Base-by-base conservation (phyloP, 306 rosid genomes). In the Cicer pinnatifidum region DNA sequence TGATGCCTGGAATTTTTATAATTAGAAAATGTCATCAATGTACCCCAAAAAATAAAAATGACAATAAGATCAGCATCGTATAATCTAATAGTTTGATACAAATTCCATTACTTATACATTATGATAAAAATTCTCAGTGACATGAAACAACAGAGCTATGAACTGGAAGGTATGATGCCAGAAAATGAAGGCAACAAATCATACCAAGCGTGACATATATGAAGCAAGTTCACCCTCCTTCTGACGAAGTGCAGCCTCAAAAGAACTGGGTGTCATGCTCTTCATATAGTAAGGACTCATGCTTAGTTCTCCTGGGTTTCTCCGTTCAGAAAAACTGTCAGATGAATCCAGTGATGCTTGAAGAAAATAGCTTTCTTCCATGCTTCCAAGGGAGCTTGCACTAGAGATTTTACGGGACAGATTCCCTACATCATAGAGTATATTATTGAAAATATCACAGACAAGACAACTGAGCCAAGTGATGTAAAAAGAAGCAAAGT, bases 201-300 rank as follows among this genome's bases (percentile, higher is more conserved):
- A 47, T 84, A 94, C 99, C 99, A 92, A 53, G 81, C 97, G 99
- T 59, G 97, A 92, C 90, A 90, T 83, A 84, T 95, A 95, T 17
- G 97, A 95, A 78, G 97, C 90, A 84, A 95, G 97, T 86, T 95
- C 99, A 40, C 99, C 99, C 88, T 92, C 99, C 87, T 95, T 95
- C 79, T 95, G 97, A 73, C 99, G 97, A 81, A 95, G 92, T 48
- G 97, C 92, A 67, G 97, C 91, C 88, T 89, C 99, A 76, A 91
- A 95, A 76, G 99, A 71, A 84, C 93, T 90, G 71, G 96, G 85
- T 11, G 97, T 88, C 97, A 91, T 90, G 88, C 96, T 95, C 85
- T 89, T 95, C 89, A 95, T 84, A 80, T 90, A 90, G 88, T 88
- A 95, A n/a, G 96, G 93, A 75, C 87, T 86, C 93, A 90, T 82